Base-by-base conservation (phyloP, 495 filamentous ascomycete genomes). In the Elasticomyces elasticus region DNA sequence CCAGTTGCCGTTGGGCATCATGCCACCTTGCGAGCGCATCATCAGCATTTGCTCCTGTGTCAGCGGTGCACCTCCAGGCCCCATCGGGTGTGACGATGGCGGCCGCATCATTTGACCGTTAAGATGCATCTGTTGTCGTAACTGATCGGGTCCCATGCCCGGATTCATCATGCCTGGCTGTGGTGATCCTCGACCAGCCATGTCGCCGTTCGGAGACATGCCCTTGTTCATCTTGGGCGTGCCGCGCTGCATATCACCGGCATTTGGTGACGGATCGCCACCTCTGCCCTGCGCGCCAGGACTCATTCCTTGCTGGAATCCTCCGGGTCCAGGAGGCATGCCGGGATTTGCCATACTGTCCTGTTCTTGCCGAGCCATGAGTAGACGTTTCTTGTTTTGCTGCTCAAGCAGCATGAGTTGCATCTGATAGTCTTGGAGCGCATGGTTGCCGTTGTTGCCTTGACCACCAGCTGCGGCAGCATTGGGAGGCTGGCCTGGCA, bases 371-470 rank as follows among this genome's bases (percentile, higher is more conserved):
- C 92, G 83, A 54, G 92, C 92, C 90, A 95, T 94, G 78, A 96
- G 84, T 63, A 98, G 73, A 22, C 92, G 77, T 64, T 91, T 92
- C 78, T 97, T 98, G 63, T 97, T 98, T 68, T 98, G 92, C 71
- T 98, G 92, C 69, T 98, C 92, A 37, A 98, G 82, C 51, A 98
- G 69, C 92, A 97, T 96, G 65, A 98, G 74, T 64, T 98, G 92
- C 92, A 96, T 95, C 72, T 98, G 92, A 69, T 98, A 97, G 67
- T 97, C 94, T 67, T 96, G 91, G 51, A 98, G 75, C 33, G 94
- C 94, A 68, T 95, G 90, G 63, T 92, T 95, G 66, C 88, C 88
- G 47, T 79, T 77, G 24, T 54, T 67, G 67, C 37, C 75, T 71
- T 65, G 75, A 73, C 55, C 76, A 78, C 43, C 54, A 24, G 37